Conservation (phyloP, 805 yeast genomes). For the Alloascoidea africana region DNA sequence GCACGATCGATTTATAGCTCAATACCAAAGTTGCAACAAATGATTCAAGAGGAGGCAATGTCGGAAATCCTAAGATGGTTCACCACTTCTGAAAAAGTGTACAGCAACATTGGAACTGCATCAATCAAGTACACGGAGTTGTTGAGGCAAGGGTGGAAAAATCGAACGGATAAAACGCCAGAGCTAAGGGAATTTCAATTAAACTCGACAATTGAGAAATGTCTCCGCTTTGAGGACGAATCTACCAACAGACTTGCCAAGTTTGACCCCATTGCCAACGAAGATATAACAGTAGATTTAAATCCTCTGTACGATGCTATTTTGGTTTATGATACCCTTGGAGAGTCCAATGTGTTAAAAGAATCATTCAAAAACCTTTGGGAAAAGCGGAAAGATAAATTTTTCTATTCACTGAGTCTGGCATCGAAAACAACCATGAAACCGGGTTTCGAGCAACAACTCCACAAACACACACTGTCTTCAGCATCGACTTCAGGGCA, state of each 20-base stretch:
- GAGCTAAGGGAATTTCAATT: constrained; percentile 34
- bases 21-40: neutral
- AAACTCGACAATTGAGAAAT: constrained; percentile 58
- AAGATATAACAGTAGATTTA: neutral
- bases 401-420: too few species aligned
- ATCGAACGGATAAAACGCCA: constrained; percentile 22
- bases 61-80: neutral
- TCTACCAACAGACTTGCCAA: neutral
- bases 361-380: neutral
- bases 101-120: constrained; percentile 31
- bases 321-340: neutral
- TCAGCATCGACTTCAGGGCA: too few species aligned
- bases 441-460: too few species aligned
- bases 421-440: too few species aligned
- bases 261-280: constrained; percentile 2
- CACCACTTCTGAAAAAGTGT: neutral
- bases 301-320: constrained; percentile 2
- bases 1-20: neutral
- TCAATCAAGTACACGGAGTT: constrained; percentile 29
- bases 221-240: constrained; percentile 35
- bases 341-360: neutral
- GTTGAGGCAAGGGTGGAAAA: constrained; percentile 37
- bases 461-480: too few species aligned
- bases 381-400: neutral
- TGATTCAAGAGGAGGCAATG: neutral